These are phyloP conservation scores for Leucosporidium yakuticum DNA, from an alignment of 768 basidiomycete genomes.

Conservation along the genomic window DNA sequence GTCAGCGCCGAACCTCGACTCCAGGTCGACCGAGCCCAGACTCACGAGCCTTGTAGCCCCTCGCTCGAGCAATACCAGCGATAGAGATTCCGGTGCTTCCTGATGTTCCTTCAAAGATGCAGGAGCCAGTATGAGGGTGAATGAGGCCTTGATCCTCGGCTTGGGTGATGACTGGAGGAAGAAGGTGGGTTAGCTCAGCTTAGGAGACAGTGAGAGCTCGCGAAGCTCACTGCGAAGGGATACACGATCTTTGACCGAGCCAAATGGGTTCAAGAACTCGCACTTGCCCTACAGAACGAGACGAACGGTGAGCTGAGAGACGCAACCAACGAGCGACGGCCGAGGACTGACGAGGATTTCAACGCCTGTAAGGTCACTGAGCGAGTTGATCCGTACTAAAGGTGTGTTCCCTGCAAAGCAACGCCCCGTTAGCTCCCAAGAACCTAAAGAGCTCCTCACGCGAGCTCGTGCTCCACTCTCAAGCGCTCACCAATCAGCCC, in stretches of 20 bases:
- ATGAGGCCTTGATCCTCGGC: constrained; percentile 78
- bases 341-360: constrained; percentile 62
- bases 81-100: constrained; percentile 95
- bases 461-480: background rate
- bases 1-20: background rate
- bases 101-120: constrained; percentile 95
- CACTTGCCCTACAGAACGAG: constrained; percentile 10
- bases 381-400: constrained; percentile 77
- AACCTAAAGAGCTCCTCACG: background rate
- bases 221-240: constrained; percentile 67
- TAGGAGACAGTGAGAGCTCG: too few relatives aligned
- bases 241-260: constrained; percentile 97
- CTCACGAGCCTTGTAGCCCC: constrained; percentile 37
- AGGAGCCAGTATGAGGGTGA: constrained; percentile 76
- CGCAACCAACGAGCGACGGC: background rate
- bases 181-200: background rate
- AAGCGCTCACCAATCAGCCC: constrained; percentile 65
- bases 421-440: constrained; percentile 2
- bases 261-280: constrained; percentile 92
- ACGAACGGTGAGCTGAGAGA: background rate
- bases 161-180: constrained; percentile 74
- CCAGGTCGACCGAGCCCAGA: background rate
- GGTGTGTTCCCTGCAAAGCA: constrained; percentile 76
- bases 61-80: constrained; percentile 66
- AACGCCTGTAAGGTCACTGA: constrained; percentile 83